Conservation (phyloP, 1,139 yeast species). For the Hyphopichia khmerensis region DNA sequence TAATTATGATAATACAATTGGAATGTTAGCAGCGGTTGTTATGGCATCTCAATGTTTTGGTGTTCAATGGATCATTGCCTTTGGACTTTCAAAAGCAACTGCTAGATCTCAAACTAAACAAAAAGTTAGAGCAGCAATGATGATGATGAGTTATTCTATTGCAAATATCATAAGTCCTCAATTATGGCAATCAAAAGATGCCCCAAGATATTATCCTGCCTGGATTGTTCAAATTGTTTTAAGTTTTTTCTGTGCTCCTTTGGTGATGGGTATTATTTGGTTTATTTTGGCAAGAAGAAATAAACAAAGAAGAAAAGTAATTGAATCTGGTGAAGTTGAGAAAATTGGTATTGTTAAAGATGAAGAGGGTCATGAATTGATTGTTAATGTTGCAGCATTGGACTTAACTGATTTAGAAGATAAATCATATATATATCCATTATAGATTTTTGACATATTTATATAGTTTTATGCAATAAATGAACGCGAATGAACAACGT, state of each 20-base stretch:
- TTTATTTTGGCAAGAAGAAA: slow-evolving; percentile 15
- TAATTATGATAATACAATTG: slow-evolving; percentile 39
- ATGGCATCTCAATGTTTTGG: slow-evolving; percentile 21
- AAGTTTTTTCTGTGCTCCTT: slow-evolving; percentile 15
- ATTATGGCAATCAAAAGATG: slow-evolving; percentile 21
- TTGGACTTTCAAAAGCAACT: slow-evolving; percentile 21
- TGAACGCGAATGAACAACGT: no score
- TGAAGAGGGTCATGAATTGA: slow-evolving; percentile 26
- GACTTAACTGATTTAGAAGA: slow-evolving; percentile 51
- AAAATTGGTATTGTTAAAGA: slow-evolving; percentile 23
- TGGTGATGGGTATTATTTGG: slow-evolving; percentile 13
- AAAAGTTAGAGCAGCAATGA: slow-evolving; percentile 21
- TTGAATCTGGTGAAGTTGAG: slow-evolving; percentile 4
- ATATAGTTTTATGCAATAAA: no score
- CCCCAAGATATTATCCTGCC: slow-evolving; percentile 23
- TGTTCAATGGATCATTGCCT: slow-evolving; percentile 19
- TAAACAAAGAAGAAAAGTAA: slow-evolving; percentile 10
- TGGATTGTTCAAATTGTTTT: slow-evolving; percentile 21
- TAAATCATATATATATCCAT: slow-evolving; percentile 43
- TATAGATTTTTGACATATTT: no score
- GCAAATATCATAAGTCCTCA: slow-evolving; percentile 29
- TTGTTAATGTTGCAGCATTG: slow-evolving; percentile 37
- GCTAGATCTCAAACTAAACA: slow-evolving; percentile 27
- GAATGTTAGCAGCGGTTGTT: slow-evolving; percentile 33
- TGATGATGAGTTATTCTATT: slow-evolving; percentile 21